Evolutionary conservation across 805 yeast species (phyloP), one percentile per base, ranked within the genome.

Genomic region (Candida sonorensis): DNA sequence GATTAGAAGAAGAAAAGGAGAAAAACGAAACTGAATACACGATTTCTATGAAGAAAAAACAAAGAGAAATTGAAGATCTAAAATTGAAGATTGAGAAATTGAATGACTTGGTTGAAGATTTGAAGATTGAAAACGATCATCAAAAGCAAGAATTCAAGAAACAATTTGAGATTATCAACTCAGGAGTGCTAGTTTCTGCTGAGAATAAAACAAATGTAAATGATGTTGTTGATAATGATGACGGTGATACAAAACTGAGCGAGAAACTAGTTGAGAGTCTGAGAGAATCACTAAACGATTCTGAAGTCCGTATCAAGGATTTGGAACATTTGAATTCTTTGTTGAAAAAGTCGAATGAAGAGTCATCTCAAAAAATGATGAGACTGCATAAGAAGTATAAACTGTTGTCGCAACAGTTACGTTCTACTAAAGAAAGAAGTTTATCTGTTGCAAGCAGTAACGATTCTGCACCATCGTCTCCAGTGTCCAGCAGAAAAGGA

Each of bases 321-420:
- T 59, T 66, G 29, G 87, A 81, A 40, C 61, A 57, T 14, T 35
- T 72, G 37, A 76, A 77, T 38, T 46, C 48, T 13, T 63, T 69
- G n/a, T 58, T 82, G 44, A 76, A 75, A 55, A 67, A 62, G 34
- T 51, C 77, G 19, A 80, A 79, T 43, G 84, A 78, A 23, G 92
- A 83, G 34, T 56, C 77, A n/a, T 71, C 67, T 18, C 64, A 75
- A 45, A 83, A 82, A 49, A 60, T 78, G 30, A 83, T 81, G 27
- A 66, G 86, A 42, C 48, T 82, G 29, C 70, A 77, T n/a, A 81
- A 78, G 47, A 81, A 77, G 46, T 81, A 79, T 56, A 81, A 77
- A 52, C 45, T 69, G 11, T 47, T 80, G n/a, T 66, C 83, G 1
- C 73, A 66, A 37, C 85, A 80, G 48, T 65, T 72, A 37, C 67